Evolutionary conservation across 345 rosid genomes (phyloP), one percentile per base, ranked within the genome.

Genomic region (Arabidopsis arenosa): DNA sequence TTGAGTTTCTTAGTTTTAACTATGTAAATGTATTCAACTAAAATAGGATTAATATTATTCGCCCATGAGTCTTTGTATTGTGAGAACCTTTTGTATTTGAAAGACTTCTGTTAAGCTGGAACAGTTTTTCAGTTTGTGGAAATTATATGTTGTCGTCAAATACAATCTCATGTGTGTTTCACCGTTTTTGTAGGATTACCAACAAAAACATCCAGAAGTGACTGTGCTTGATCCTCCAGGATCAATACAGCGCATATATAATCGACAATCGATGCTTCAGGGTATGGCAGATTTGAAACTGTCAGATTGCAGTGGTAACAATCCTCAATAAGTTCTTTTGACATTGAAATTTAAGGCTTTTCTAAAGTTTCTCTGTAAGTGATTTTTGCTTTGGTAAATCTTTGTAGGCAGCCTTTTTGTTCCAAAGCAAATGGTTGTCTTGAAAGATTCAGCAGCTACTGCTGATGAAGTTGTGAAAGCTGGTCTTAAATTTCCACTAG

Each of bases 241-340:
- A 80, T 85, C 96, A 35, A 94, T 92, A 75, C 58, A 79, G 48
- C 96, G 82, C 76, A 75, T 94, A 59, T 77, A 70, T 48, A 92
- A 92, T 73, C 93, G 97, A 18, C 96, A 94, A 66, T 90, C 92
- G 4, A 94, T 94, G 98, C 97, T 94, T 30, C 91, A 87, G 79
- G 87, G 89, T 66, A 93, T 90, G 75, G 90, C 86, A 63, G 87
- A 90, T 69, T 75, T 94, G 64, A 79, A 89, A 51, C 82, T 92
- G 79, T 82, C 89, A 21, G 91, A 82, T 49, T 72, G 62, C 76
- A 63, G 82, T 64, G 97, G 98, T 91, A 82, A 70, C 43, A 37
- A 39, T 17, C 59, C 33, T 30, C 49, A n/a, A 7, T 32, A 17
- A 47, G 52, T 35, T 72, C 15, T 21, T 40, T 47, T 71, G 44